Evolutionary conservation across 108 stramenopile species (phyloP), one percentile per base, ranked within the genome.

Genomic region (Nitzschia putrida): DNA sequence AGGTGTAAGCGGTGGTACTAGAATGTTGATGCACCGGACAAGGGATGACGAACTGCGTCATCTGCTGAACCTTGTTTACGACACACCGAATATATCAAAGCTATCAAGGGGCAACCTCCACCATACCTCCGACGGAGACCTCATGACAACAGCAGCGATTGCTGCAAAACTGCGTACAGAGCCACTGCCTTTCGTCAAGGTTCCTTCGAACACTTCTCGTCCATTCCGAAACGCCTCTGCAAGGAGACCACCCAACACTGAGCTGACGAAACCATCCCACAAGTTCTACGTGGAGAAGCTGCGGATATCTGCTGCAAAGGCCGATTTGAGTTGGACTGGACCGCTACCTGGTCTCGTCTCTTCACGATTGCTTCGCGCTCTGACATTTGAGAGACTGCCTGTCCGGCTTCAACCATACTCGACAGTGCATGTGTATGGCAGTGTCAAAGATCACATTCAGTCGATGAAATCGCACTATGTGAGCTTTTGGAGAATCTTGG

Each of bases 261-360:
- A 54, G 20, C 9, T 58, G 38, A 56, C 66, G 52, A 76, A 74
- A 55, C 63, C 74, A 24, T 60, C 73, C 39, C 80, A 66, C 50
- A 89, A 89, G 59, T 81, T 72, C 37, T 86, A 89, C 69, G 78
- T 89, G 26, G 85, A 89, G 42, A 71, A 69, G 20, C 25, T 85
- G n/a, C 68, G 60, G 42, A 80, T 89, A 44, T 84, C 84, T 11
- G 68, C 76, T 10, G 65, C 82, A 10, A 80, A 64, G 53, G 66
- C 82, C 13, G 79, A 89, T 44, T 61, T 89, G 13, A 83, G 82
- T 51, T 89, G 84, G 77, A 79, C 84, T n/a, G 82, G 82, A 8
- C 49, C 68, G 44, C 71, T 81, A 13, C 82, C 83, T 11, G 64
- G 53, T 47, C 40, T 66, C 4, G 42, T 83, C 41, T 77, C 71